A percentile compares a stretch with the other conserved stretches of the same genome.
Evolutionary conservation across 2,329 filamentous ascomycete species (phyloP).

Genomic region (Paracorniculantispora psalliotae): DNA sequence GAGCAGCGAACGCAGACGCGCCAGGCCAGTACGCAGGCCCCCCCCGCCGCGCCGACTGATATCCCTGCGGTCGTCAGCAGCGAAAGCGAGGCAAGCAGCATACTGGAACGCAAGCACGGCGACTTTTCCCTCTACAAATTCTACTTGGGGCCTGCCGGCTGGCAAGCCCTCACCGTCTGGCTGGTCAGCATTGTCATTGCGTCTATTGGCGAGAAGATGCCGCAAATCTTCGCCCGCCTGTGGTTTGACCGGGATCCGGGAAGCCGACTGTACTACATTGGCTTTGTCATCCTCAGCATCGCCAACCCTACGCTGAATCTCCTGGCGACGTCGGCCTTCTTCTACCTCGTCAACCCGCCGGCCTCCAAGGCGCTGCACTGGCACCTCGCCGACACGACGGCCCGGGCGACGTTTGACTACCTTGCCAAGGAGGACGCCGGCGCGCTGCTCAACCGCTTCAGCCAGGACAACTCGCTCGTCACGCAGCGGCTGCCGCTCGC

Average conservation of each 20-base stretch:
- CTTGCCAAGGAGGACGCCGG: slow-evolving; percentile 38
- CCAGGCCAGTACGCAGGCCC: no score
- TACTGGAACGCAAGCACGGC: neutral
- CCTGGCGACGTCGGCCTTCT: neutral
- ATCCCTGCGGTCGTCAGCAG: neutral
- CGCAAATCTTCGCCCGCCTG: slow-evolving; percentile 4
- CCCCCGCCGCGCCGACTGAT: no score
- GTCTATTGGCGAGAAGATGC: neutral
- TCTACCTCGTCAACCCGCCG: neutral
- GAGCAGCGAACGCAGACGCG: no score
- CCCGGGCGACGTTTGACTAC: slow-evolving; percentile 35
- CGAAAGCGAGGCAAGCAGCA: neutral
- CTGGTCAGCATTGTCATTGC: neutral
- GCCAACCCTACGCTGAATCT: neutral
- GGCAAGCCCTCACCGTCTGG: neutral
- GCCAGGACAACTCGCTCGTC: slow-evolving; percentile 34
- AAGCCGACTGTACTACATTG: neutral
- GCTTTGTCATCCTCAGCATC: neutral
- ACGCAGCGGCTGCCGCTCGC: slow-evolving; percentile 23
- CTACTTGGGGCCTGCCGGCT: neutral
- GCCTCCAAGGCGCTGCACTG: neutral
- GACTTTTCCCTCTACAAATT: slow-evolving; percentile 1
- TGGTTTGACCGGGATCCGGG: neutral
- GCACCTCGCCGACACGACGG: neutral
- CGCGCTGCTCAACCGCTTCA: slow-evolving; percentile 33